A percentile compares a stretch with the other conserved stretches of the same genome.
These are phyloP conservation scores for Penicillium bovifimosum DNA, from an alignment of 495 filamentous ascomycete species.

Conservation along the genomic window DNA sequence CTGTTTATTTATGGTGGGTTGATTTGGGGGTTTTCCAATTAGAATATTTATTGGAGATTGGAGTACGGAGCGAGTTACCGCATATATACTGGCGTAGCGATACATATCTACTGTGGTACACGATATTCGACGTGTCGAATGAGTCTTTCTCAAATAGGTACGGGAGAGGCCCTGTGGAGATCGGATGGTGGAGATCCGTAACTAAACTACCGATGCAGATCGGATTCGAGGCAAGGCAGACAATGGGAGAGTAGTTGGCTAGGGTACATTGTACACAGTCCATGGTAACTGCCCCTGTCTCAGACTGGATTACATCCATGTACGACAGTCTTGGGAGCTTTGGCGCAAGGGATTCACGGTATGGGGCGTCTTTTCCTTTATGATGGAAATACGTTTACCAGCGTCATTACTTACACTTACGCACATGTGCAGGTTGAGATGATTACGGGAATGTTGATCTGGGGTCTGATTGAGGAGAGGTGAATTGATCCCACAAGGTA, in stretches of 20 bases:
- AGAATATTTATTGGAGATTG: background rate
- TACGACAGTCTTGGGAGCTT: background rate
- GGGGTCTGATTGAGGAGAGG: background rate
- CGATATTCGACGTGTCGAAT: background rate
- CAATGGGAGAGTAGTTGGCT: background rate
- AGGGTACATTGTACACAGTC: no score
- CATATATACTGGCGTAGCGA: no score
- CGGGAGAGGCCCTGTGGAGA: background rate
- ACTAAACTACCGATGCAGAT: background rate
- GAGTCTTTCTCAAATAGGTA: background rate
- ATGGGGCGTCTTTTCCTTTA: background rate
- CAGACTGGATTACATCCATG: constrained; percentile 4
- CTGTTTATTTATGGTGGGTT: background rate
- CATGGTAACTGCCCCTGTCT: no score
- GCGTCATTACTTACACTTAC: background rate
- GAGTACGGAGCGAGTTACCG: background rate
- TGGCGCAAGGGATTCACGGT: constrained; percentile 13
- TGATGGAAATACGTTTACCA: background rate
- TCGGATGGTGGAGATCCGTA: background rate
- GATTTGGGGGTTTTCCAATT: background rate
- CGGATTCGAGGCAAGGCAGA: background rate
- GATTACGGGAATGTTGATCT: background rate
- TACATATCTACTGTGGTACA: background rate
- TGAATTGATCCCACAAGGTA: background rate
- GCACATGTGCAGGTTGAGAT: no score